Evolutionary conservation across 2,329 filamentous ascomycete species (phyloP).

Genomic region (Arthrobotrys megalospora): DNA sequence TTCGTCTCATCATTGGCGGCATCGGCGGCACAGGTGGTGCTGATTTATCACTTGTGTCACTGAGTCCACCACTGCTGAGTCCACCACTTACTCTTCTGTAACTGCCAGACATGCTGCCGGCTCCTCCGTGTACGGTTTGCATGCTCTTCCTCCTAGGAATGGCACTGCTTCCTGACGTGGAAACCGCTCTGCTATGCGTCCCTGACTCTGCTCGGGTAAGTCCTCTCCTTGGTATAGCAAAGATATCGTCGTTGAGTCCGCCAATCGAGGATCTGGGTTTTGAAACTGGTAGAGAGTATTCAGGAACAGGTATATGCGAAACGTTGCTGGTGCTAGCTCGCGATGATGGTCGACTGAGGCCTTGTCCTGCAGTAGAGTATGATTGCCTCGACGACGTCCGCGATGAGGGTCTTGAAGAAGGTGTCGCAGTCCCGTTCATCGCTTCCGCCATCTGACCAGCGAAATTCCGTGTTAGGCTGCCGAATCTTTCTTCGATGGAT

Average conservation of each 20-base stretch:
- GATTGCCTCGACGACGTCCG: constrained; percentile 50
- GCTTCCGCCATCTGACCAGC: constrained; percentile 49
- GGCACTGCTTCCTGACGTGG: constrained; percentile 56
- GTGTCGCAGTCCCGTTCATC: constrained; percentile 31
- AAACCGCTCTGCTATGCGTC: constrained; percentile 57
- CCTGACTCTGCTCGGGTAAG: constrained; percentile 56
- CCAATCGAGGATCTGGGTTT: constrained; percentile 56
- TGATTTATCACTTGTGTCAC: constrained; percentile 21
- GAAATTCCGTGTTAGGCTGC: constrained; percentile 58
- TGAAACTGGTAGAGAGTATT: constrained; percentile 33
- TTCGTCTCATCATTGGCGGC: constrained; percentile 59
- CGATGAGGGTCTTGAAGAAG: constrained; percentile 50
- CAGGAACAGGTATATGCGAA: constrained; percentile 49
- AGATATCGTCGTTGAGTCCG: constrained; percentile 51
- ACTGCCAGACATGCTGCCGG: constrained; percentile 55
- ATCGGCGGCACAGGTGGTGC: constrained; percentile 18
- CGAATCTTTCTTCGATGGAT: constrained; percentile 51
- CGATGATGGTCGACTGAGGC: constrained; percentile 49
- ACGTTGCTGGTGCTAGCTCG: constrained; percentile 39
- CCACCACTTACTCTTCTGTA: constrained; percentile 51
- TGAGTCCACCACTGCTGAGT: constrained; percentile 20
- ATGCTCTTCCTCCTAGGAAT: constrained; percentile 62
- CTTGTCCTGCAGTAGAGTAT: constrained; percentile 47
- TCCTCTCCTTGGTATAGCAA: constrained; percentile 50
- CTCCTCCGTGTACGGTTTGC: constrained; percentile 61